Conservation (phyloP, 2,329 filamentous ascomycete genomes). For the Stagonosporopsis tanaceti region DNA sequence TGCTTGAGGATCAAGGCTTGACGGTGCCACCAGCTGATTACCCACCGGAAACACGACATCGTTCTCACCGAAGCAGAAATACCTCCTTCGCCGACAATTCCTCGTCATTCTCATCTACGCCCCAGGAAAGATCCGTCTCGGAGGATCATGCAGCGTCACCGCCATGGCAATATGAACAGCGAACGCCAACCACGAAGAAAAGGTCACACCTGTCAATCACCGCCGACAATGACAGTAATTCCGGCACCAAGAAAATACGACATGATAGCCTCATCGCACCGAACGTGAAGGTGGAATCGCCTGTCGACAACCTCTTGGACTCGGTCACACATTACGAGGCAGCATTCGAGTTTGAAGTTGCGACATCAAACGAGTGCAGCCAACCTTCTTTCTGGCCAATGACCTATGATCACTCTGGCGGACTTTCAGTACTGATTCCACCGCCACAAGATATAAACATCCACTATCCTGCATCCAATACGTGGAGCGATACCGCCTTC, state of each 20-base stretch:
- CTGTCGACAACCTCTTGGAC: background rate
- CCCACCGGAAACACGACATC: slow-evolving; percentile 59
- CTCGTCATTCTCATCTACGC: background rate
- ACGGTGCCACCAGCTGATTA: slow-evolving; percentile 61
- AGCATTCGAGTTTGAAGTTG: background rate
- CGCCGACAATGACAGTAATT: background rate
- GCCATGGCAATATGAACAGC: background rate
- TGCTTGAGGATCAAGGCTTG: slow-evolving; percentile 61
- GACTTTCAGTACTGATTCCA: background rate
- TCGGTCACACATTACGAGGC: background rate
- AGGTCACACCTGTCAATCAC: background rate
- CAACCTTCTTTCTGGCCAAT: slow-evolving; percentile 3
- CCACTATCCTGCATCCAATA: background rate
- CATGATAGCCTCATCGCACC: slow-evolving; percentile 1
- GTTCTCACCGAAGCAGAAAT: background rate
- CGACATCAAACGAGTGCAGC: too few species aligned
- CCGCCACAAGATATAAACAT: background rate
- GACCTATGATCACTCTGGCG: background rate
- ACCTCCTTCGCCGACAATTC: background rate
- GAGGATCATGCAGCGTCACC: background rate
- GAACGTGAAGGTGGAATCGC: background rate
- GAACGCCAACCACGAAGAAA: background rate
- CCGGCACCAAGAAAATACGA: background rate
- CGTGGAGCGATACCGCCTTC: background rate
- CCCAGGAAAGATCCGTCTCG: background rate